Base-by-base conservation (phyloP, 1,284 basidiomycete species). In the Ceratobasidium sp. region DNA sequence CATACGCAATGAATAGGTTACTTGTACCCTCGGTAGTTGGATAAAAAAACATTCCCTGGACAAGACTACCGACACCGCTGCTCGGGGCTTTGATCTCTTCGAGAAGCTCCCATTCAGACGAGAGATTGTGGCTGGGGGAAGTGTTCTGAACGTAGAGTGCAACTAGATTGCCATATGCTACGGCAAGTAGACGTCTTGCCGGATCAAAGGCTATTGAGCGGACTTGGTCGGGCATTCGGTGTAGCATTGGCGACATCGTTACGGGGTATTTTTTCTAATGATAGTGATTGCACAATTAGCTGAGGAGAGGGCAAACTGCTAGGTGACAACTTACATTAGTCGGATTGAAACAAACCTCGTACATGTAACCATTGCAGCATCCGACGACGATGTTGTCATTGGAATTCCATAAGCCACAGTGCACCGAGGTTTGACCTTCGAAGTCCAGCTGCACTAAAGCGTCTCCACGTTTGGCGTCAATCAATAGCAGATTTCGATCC, bases 151-250 rank as follows among this genome's bases (percentile, higher is more conserved):
- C 28, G 20, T 15, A 61, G 13, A 61, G 39, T 13, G 58, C 23
- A 26, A 61, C 58, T 26, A 26, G 12, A n/a, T 61, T 61, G 28
- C 58, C 28, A 12, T 61, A 20, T 61, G 13, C 58, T 33, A 61
- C 28, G 2, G 58, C 58, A n/a, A 61, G 58, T 13, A 61, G 13
- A n/a, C 39, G 26, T n/a, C 39, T 61, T 26, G 28, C 33, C 12
- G 58, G 58, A 40, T 61, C 39, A n/a, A 61, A 61, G 6, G 58
- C 58, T 61, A 61, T 13, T 26, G 26, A 61, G 26, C 58, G 58
- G 13, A 61, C 20, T 61, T 61, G 58, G 10, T 33, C 6, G n/a
- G 6, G 5, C 26, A 61, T 33, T 61, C 3, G 58, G n/a, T 28
- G 10, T n/a, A 61, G 39, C 10, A 61, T 15, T 3, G 58, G 58